A percentile compares a stretch with the other conserved stretches of the same genome.
phyloP scores from a whole-genome alignment of 345 rosid species.

The Acer yangbiense region DNA sequence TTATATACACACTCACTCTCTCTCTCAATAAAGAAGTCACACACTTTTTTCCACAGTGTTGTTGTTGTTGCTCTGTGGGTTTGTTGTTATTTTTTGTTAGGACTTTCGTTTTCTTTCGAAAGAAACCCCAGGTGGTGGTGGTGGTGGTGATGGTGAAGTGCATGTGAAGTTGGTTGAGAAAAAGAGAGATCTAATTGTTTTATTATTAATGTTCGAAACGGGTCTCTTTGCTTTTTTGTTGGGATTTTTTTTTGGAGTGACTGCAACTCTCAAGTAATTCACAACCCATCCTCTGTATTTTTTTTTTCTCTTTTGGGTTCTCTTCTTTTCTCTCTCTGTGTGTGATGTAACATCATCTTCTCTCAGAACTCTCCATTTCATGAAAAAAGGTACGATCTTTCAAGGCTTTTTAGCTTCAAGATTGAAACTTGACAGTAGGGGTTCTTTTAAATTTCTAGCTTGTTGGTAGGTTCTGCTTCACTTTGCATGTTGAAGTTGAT shows the following conservation, averaged over 20 bases:
- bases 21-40: conserved; percentile 13
- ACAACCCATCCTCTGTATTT: conserved; percentile 6
- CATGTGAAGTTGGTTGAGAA: conserved; percentile 61
- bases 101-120: conserved; percentile 47
- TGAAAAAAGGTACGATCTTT: conserved; percentile 16
- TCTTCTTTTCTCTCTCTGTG: conserved; percentile 14
- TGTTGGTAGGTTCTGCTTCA: neutral
- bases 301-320: conserved; percentile 17
- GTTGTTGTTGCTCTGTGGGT: conserved; percentile 16
- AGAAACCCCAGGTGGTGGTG: conserved; percentile 29
- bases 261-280: neutral
- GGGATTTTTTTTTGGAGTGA: neutral
- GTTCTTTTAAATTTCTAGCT: conserved; percentile 10
- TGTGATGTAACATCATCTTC: conserved; percentile 2
- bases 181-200: conserved; percentile 19
- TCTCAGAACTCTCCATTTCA: conserved; percentile 6
- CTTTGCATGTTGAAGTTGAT: conserved; percentile 4
- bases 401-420: conserved; percentile 16
- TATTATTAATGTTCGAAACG: neutral
- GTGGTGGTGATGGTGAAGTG: conserved; percentile 25
- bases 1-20: conserved; percentile 21
- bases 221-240: conserved; percentile 21
- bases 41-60: conserved; percentile 5
- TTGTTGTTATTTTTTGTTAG: neutral
- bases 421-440: conserved; percentile 20